Evolutionary conservation across 352 stramenopile species (phyloP), one percentile per base, ranked within the genome.

Genomic region (Phytopythium ostracodes): DNA sequence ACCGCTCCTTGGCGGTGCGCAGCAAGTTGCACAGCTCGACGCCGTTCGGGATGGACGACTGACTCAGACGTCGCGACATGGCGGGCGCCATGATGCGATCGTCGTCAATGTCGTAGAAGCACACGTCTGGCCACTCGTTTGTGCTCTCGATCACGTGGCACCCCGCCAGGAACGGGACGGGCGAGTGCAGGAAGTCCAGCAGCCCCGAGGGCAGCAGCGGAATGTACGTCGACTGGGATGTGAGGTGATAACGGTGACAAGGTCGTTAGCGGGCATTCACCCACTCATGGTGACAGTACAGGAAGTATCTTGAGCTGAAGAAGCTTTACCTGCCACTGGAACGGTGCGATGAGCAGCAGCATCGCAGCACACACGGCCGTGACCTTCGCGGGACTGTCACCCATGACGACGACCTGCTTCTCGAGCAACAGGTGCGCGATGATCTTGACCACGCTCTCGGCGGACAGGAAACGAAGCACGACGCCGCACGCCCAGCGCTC

Each of bases 111-210:
- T 92, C 69, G 66, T 87, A 91, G 64, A 95, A 95, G 46, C 79
- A 92, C 50, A 93, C 84, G 35, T 95, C 86, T 9, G 79, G 64
- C 84, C 86, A 95, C 14, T 95, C 82, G 20, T 84, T 75, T 4
- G 79, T 90, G n/a, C 76, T 72, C 31, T 73, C 65, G 33, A 89
- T 62, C 6, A 71, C 62, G 43, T 93, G 84, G 33, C 81, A 90
- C 3, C 82, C 86, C 2, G 80, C 84, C 20, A 95, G 72, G 55
- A 91, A 95, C 12, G 84, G 86, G 5, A 95, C 86, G 11, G 86
- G 84, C 10, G 86, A 95, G 60, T 95, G 86, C 33, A 95, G 66
- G 62, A 95, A 93, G 59, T 93, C 86, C 31, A 92, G 63, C 17
- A 95, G 55, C 11, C 68, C 76, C 24, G 79, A 81, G 20, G 86